Percentiles rank a stretch among this genome's conserved stretches.
Evolutionary conservation across 225 moss, liverwort and hornwort genomes (phyloP).

Genomic region (Anthoceros angustus): DNA sequence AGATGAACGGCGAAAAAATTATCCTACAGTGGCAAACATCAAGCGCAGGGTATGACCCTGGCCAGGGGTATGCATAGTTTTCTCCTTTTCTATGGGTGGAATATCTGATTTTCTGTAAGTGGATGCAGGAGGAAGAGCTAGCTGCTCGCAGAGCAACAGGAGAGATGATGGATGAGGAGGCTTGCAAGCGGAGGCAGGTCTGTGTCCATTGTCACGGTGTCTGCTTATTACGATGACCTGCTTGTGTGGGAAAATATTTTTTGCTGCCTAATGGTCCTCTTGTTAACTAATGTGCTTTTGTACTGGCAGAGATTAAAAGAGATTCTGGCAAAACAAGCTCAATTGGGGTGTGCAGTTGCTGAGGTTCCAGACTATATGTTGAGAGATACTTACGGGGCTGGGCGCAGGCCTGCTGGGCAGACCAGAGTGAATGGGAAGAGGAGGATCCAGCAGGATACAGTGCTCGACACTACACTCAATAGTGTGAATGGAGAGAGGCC

Average conservation of each 20-base stretch:
- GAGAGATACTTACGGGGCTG: conserved; percentile 20
- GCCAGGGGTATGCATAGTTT: not conserved
- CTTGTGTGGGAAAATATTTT: not conserved
- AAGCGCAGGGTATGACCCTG: conserved; percentile 47
- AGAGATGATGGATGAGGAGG: conserved; percentile 81
- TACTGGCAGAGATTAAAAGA: conserved; percentile 76
- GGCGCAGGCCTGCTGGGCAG: no score
- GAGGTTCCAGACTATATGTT: conserved; percentile 70
- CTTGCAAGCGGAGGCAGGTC: conserved; percentile 73
- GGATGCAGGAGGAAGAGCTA: conserved; percentile 47
- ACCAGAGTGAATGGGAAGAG: conserved; percentile 11
- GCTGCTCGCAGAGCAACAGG: conserved; percentile 59
- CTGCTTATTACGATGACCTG: not conserved
- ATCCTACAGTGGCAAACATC: conserved; percentile 58
- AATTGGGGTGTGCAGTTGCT: conserved; percentile 77
- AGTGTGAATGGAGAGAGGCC: conserved; percentile 21
- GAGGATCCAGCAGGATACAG: conserved; percentile 8
- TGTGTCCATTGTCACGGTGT: not conserved
- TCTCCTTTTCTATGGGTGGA: not conserved
- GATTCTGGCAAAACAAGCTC: conserved; percentile 70
- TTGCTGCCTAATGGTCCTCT: no score
- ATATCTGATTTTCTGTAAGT: not conserved
- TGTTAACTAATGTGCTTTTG: not conserved
- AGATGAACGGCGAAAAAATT: conserved; percentile 75
- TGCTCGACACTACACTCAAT: conserved; percentile 5